Conservation (phyloP, 140 eudicot genomes). For the Oenanthe javanica region DNA sequence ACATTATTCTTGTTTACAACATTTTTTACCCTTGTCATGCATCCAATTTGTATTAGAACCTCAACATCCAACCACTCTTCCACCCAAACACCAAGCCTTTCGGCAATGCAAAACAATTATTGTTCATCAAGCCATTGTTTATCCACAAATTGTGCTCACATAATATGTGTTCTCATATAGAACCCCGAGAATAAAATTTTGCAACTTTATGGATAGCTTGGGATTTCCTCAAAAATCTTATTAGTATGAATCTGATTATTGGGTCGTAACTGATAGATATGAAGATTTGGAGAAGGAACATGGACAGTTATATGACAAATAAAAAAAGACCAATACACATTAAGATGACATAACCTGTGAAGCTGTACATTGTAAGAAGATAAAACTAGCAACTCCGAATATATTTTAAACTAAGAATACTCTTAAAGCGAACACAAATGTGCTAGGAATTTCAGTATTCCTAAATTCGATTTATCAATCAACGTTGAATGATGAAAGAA, state of each 20-base stretch:
- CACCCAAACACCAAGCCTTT: background rate
- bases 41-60: background rate
- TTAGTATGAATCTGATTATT: background rate
- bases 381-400: background rate
- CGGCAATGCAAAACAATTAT: background rate
- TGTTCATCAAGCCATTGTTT: background rate
- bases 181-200: too few species aligned
- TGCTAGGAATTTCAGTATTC: background rate
- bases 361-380: background rate
- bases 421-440: background rate
- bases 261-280: background rate
- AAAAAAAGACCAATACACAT: background rate
- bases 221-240: too few species aligned
- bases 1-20: background rate
- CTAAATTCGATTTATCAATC: background rate
- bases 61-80: background rate
- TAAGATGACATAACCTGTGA: too few species aligned
- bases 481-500: background rate
- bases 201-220: background rate
- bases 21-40: background rate
- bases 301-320: background rate
- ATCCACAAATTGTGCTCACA: background rate
- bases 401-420: background rate
- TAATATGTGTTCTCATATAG: background rate
- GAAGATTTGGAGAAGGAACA: background rate